A percentile compares a stretch with the other conserved stretches of the same genome.
phyloP scores from a whole-genome alignment of 371 early-diverging fungal genomes.

The Apophysomyces sp. region DNA sequence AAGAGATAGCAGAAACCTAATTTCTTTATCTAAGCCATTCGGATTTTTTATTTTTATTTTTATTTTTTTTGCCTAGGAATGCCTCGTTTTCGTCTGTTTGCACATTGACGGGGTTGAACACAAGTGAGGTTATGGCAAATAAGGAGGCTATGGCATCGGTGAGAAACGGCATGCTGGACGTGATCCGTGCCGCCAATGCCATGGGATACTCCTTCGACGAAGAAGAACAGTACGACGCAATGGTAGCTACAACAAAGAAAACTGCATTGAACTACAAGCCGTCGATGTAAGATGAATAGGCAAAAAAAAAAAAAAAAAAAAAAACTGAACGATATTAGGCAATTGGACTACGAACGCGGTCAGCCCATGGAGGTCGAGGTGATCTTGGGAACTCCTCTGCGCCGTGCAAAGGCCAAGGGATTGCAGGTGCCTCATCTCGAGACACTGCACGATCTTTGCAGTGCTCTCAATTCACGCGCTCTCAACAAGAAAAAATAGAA shows the following conservation, averaged over 20 bases:
- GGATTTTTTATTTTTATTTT: too few relatives aligned
- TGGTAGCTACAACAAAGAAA: conserved; percentile 46
- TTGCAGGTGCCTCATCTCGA: conserved; percentile 47
- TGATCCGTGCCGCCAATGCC: conserved; percentile 56
- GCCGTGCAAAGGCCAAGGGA: conserved; percentile 52
- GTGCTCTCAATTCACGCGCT: conserved; percentile 12
- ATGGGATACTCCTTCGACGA: conserved; percentile 47
- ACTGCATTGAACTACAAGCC: conserved; percentile 62
- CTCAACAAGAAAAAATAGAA: background rate
- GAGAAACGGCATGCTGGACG: conserved; percentile 60
- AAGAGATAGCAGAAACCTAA: conserved; percentile 5
- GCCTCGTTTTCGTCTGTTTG: conserved; percentile 77
- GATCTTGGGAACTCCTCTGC: conserved; percentile 62
- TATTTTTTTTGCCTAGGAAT: too few relatives aligned
- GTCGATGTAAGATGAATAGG: conserved; percentile 55
- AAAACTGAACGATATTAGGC: background rate
- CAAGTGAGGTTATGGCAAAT: conserved; percentile 57
- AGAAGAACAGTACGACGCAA: conserved; percentile 38
- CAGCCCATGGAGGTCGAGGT: conserved; percentile 67
- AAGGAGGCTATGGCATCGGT: conserved; percentile 50
- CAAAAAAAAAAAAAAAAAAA: background rate
- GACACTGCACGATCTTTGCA: conserved; percentile 33
- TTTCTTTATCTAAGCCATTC: too few relatives aligned
- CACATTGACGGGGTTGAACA: conserved; percentile 67
- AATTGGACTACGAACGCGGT: conserved; percentile 58